Base-by-base conservation (phyloP, 164 flowering plant genomes). In the Kingdonia uniflora region DNA sequence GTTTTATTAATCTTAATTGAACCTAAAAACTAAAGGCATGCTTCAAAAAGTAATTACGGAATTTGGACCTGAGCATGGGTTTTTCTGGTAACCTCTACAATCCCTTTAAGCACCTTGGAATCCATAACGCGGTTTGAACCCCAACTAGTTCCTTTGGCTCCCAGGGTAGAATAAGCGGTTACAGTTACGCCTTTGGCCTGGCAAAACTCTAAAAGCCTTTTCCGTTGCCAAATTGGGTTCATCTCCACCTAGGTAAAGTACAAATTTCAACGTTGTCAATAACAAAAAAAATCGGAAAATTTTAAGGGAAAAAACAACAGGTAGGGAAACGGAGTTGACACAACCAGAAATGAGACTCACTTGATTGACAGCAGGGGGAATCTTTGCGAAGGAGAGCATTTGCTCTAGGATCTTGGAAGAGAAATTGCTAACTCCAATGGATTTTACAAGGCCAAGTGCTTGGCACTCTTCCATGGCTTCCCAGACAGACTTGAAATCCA, bases 391-490 rank as follows among this genome's bases (percentile, higher is more conserved):
- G 45, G 67, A 14, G 14, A 75, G 66, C 35, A 73, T 14, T 0
- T 62, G 43, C 1, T 24, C 16, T 2, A 78, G 61, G 66, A 72
- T 75, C 39, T 65, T 69, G 50, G 60, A 48, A 15, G 79, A 65
- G 61, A 78, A 78, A 38, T 77, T 77, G 72, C 79, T 73, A 19
- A 78, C 73, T 4, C 82, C 82, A 22, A 78, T 78, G 35, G 72
- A 58, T 45, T 75, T 75, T 1, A 74, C 56, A 21, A 75, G 70
- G 21, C 77, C 80, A 19, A 66, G 60, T 13, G 26, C 65, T 21
- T 73, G 71, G 52, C 79, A 77, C 35, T 72, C 67, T 56, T 71
- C 75, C 75, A 71, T 68, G 21, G 65, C 75, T 61, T 23, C 59
- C 75, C 75, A 68, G n/a, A n/a, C n/a, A n/a, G n/a, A n/a, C n/a